Evolutionary conservation across 2,329 filamentous ascomycete genomes (phyloP).

Genomic region (Torrubiella hemipterigena): DNA sequence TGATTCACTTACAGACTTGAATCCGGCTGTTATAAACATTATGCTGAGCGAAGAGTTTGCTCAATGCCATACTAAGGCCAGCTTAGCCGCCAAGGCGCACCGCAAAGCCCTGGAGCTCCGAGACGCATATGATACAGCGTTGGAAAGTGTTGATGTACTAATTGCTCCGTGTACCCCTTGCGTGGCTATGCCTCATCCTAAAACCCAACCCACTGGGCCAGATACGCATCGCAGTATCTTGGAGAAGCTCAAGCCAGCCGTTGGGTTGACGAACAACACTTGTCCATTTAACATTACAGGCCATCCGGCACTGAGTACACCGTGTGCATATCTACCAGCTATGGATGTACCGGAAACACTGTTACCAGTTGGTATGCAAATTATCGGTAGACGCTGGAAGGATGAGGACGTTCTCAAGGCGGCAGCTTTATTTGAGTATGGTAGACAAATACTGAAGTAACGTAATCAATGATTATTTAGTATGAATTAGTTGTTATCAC

Average conservation of each 20-base stretch:
- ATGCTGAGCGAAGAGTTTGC: slow-evolving; percentile 26
- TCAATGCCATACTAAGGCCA: slow-evolving; percentile 11
- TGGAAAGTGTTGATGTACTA: slow-evolving; percentile 32
- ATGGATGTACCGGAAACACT: slow-evolving; percentile 6
- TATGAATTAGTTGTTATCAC: too few relatives aligned
- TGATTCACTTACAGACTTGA: slow-evolving; percentile 25
- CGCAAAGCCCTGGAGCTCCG: slow-evolving; percentile 31
- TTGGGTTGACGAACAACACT: slow-evolving; percentile 33
- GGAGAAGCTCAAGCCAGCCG: slow-evolving; percentile 27
- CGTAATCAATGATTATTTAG: too few relatives aligned
- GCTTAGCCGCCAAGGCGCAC: slow-evolving; percentile 30
- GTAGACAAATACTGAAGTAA: slow-evolving; percentile 4
- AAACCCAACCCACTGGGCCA: slow-evolving; percentile 8
- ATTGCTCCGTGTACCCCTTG: slow-evolving; percentile 35
- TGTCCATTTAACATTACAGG: slow-evolving; percentile 37
- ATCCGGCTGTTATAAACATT: slow-evolving; percentile 34
- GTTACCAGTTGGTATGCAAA: slow-evolving; percentile 18
- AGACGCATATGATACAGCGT: slow-evolving; percentile 32
- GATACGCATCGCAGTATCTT: slow-evolving; percentile 11
- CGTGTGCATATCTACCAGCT: slow-evolving; percentile 16
- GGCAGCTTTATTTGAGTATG: slow-evolving; percentile 13
- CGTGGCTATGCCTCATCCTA: slow-evolving; percentile 24
- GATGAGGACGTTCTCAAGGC: slow-evolving; percentile 13
- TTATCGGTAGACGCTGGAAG: slow-evolving; percentile 15
- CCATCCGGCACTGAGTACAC: slow-evolving; percentile 34